Base-by-base conservation (phyloP, 345 rosid genomes). In the Clarkia xantiana region DNA sequence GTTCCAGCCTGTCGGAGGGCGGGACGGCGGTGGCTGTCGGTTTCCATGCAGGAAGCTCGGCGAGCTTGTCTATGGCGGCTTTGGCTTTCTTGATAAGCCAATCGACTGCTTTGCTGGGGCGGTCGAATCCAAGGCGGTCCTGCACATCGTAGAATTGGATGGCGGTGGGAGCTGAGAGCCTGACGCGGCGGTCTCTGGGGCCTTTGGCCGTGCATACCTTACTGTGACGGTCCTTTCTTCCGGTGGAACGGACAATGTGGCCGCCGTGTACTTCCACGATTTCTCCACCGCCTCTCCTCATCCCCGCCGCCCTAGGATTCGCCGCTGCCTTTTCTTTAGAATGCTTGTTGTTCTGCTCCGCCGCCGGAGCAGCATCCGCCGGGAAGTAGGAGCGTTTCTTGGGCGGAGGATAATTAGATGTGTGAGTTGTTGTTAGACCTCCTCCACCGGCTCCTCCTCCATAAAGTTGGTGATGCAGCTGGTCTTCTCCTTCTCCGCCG, bases 241-340 rank as follows among this genome's bases (percentile, higher is more conserved):
- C 95, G 0, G 77, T 84, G 18, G 97, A 76, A 41, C 89, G 70
- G 2, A 88, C 78, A 82, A 88, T 88, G 95, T 80, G 95, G 45
- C 95, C 97, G 34, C 95, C 97, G 68, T 88, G 77, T 7, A 88
- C 97, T 56, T 84, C 95, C 47, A 88, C 95, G 20, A 88, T 88
- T 76, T 84, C 73, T 12, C 77, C 62, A 20, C 73, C 77, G 6
- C 52, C 53, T 62, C 67, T 71, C 49, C 75, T 78, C 41, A 75
- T 54, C 66, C 80, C 86, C 57, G 70, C 86, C 57, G 70, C 60
- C 76, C 67, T 58, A 29, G 74, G 64, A 66, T 66, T 59, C 42
- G 78, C 71, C 58, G 63, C 70, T 44, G 63, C 80, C 66, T 75
- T 77, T 64, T 71, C 65, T 53, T 66, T 56, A 18, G 87, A 80